These are phyloP conservation scores for Gnomoniopsis smithogilvyi DNA, from an alignment of 2,329 filamentous ascomycete species.

Conservation along the genomic window DNA sequence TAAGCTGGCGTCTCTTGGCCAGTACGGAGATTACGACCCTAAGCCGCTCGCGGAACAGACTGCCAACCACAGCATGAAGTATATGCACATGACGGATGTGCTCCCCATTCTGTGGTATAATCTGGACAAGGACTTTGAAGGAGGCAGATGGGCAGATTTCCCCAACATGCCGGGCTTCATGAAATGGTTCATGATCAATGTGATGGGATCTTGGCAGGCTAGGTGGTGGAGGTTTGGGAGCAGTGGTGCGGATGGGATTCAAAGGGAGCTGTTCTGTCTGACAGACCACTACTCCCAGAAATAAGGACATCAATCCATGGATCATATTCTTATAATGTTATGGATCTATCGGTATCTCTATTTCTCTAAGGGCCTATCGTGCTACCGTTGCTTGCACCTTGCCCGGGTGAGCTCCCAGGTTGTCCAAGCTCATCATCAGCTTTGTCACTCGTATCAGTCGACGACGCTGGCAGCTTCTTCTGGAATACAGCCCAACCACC, in stretches of 20 bases:
- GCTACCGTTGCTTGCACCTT: background rate
- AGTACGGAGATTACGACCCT: background rate
- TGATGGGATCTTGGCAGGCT: background rate
- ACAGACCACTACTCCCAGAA: no score
- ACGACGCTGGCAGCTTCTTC: background rate
- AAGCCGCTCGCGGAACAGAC: background rate
- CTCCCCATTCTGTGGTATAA: background rate
- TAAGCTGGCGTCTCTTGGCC: constrained; percentile 5
- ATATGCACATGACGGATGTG: background rate
- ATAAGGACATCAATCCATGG: no score
- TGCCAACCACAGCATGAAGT: background rate
- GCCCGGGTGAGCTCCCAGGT: background rate
- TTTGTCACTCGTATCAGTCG: background rate
- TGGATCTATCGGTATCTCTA: background rate
- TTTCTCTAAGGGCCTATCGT: background rate
- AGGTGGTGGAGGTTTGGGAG: constrained; percentile 2
- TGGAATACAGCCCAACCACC: background rate
- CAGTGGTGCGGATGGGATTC: background rate
- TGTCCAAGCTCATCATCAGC: background rate
- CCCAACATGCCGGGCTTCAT: background rate
- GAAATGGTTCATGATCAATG: constrained; percentile 2
- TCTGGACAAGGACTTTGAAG: constrained; percentile 2
- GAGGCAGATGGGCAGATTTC: background rate
- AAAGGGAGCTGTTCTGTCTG: constrained; percentile 1
- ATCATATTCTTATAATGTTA: no score